Percentiles rank a stretch among this genome's conserved stretches.
These are phyloP conservation scores for Colletotrichum scovillei DNA, from an alignment of 2,329 filamentous ascomycete genomes.

Conservation along the genomic window DNA sequence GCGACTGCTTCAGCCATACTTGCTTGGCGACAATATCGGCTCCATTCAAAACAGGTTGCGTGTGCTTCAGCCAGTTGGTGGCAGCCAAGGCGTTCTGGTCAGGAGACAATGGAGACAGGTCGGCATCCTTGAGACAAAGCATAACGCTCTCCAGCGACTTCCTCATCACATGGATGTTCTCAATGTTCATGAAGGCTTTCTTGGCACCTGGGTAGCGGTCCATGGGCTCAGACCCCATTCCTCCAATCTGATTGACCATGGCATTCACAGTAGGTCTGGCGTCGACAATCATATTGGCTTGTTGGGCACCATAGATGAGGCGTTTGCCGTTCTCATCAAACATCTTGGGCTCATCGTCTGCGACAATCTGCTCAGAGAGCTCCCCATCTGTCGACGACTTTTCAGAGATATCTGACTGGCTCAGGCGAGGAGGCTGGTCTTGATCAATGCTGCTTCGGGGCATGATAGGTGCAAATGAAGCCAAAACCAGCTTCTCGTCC, in stretches of 20 bases:
- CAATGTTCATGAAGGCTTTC: constrained; percentile 94
- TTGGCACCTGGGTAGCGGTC: constrained; percentile 93
- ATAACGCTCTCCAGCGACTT: constrained; percentile 89
- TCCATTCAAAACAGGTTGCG: constrained; percentile 84
- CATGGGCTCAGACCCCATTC: constrained; percentile 97
- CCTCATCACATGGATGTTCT: constrained; percentile 99
- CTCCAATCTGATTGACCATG: constrained; percentile 91
- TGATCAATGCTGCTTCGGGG: constrained; percentile 47
- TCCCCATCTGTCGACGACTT: constrained; percentile 56
- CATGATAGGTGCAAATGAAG: constrained; percentile 84
- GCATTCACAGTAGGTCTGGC: constrained; percentile 95
- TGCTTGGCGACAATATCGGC: constrained; percentile 86
- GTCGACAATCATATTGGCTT: constrained; percentile 95
- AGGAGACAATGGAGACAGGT: constrained; percentile 84
- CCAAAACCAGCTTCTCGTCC: constrained; percentile 91
- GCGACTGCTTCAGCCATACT: constrained; percentile 91
- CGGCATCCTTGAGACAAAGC: constrained; percentile 91
- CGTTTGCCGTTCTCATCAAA: constrained; percentile 71
- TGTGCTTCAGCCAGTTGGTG: constrained; percentile 93
- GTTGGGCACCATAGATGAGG: constrained; percentile 88
- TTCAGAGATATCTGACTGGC: constrained; percentile 61
- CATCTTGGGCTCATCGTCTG: constrained; percentile 55
- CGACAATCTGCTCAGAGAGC: constrained; percentile 66
- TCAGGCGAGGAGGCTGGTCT: constrained; percentile 57
- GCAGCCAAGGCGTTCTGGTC: constrained; percentile 83